A percentile compares a stretch with the other conserved stretches of the same genome.
Conservation (phyloP, 2,329 filamentous ascomycete species). For the Fonsecaea nubica region DNA sequence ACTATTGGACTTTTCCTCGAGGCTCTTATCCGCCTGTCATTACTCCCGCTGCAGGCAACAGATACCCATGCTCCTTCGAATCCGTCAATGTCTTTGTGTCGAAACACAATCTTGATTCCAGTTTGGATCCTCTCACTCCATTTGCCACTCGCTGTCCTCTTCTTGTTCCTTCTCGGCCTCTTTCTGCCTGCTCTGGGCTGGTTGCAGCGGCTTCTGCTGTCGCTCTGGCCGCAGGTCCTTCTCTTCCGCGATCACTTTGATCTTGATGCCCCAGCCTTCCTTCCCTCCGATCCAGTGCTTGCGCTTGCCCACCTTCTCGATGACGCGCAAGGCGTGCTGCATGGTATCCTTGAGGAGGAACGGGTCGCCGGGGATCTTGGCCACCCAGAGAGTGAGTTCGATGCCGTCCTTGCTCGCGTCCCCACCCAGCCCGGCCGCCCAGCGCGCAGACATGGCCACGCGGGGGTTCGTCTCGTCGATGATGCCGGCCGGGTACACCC, state of each 20-base stretch:
- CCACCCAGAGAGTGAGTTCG: constrained; percentile 45
- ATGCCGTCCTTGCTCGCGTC: constrained; percentile 51
- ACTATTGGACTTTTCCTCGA: background rate
- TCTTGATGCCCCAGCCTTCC: constrained; percentile 33
- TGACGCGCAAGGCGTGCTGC: constrained; percentile 42
- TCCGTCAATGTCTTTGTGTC: background rate
- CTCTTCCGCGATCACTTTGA: constrained; percentile 33
- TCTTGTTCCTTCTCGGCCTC: background rate
- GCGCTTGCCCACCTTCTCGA: constrained; percentile 64
- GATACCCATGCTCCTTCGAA: background rate
- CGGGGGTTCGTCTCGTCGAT: constrained; percentile 46
- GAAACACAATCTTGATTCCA: background rate
- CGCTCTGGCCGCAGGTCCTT: background rate
- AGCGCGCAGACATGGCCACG: constrained; percentile 49
- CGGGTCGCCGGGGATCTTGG: constrained; percentile 3
- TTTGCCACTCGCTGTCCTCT: background rate
- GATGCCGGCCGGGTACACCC: constrained; percentile 67
- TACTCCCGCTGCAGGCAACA: background rate
- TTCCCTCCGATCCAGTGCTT: constrained; percentile 60
- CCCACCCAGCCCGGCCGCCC: constrained; percentile 53
- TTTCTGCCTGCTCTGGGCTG: background rate
- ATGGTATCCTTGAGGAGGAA: constrained; percentile 2
- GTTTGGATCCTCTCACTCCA: background rate
- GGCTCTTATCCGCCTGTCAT: background rate
- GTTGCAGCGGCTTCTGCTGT: background rate